Percentiles rank a stretch among this genome's conserved stretches.
These are phyloP conservation scores for Halenospora varia DNA, from an alignment of 495 filamentous ascomycete species.

Conservation along the genomic window DNA sequence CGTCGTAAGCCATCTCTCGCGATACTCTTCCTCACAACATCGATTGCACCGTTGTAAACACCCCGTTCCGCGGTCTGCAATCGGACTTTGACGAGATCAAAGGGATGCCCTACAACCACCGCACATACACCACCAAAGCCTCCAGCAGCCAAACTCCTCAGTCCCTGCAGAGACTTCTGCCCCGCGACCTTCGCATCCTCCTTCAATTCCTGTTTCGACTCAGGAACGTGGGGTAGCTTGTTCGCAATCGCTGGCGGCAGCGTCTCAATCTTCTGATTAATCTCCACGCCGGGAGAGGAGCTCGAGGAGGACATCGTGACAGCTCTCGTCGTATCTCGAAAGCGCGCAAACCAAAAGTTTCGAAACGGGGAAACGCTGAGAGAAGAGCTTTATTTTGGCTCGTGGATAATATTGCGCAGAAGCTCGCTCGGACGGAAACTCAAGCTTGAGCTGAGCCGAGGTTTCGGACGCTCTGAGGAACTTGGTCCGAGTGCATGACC, in stretches of 20 bases:
- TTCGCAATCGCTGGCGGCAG: conserved; percentile 37
- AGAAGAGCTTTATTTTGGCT: background rate
- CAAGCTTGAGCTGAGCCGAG: background rate
- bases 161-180: conserved; percentile 41
- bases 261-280: conserved; percentile 21
- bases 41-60: conserved; percentile 84
- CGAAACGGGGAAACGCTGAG: background rate
- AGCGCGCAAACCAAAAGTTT: no score
- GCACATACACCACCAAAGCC: conserved; percentile 93
- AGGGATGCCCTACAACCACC: conserved; percentile 90
- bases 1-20: conserved; percentile 79
- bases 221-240: conserved; percentile 47
- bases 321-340: background rate
- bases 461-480: no score
- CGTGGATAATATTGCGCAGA: background rate
- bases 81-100: conserved; percentile 96
- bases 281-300: conserved; percentile 33
- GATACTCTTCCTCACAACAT: conserved; percentile 83
- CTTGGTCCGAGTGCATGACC: conserved; percentile 1
- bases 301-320: conserved; percentile 27
- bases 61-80: conserved; percentile 94
- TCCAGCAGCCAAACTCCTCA: conserved; percentile 80
- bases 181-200: conserved; percentile 43
- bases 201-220: conserved; percentile 47
- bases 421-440: background rate